Percentiles rank a stretch among this genome's conserved stretches.
Conservation (phyloP, 345 rosid genomes). For the Corymbia maculata region DNA sequence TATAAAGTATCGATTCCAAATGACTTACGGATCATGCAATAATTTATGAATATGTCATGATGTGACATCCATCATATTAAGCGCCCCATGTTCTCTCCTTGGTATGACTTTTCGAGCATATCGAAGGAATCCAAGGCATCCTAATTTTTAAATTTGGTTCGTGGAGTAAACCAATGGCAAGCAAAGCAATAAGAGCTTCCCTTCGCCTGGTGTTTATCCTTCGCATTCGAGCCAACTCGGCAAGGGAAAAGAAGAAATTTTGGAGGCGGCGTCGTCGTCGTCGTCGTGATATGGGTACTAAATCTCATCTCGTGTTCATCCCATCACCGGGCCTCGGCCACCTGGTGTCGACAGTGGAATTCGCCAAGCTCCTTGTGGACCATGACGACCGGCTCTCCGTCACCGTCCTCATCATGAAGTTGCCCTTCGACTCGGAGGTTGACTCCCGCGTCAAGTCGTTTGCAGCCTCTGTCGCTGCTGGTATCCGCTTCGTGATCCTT, state of each 20-base stretch:
- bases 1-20: no score
- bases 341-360: slow-evolving; percentile 19
- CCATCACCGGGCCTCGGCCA: slow-evolving; percentile 25
- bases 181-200: background rate
- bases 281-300: background rate
- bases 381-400: slow-evolving; percentile 25
- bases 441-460: background rate
- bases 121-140: no score
- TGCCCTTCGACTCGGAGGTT: background rate
- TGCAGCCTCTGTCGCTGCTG: slow-evolving; percentile 4
- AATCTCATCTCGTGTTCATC: background rate
- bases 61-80: no score
- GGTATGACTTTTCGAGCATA: no score
- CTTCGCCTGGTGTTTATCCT: background rate
- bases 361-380: slow-evolving; percentile 28
- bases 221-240: background rate
- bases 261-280: background rate
- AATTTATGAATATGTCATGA: no score
- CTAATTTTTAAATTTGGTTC: no score
- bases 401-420: slow-evolving; percentile 31
- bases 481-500: slow-evolving; percentile 22
- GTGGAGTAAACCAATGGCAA: no score
- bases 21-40: no score
- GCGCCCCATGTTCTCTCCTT: no score
- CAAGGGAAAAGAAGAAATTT: background rate